Conservation (phyloP, 2,329 filamentous ascomycete genomes). For the Aspergillus fumigatus region DNA sequence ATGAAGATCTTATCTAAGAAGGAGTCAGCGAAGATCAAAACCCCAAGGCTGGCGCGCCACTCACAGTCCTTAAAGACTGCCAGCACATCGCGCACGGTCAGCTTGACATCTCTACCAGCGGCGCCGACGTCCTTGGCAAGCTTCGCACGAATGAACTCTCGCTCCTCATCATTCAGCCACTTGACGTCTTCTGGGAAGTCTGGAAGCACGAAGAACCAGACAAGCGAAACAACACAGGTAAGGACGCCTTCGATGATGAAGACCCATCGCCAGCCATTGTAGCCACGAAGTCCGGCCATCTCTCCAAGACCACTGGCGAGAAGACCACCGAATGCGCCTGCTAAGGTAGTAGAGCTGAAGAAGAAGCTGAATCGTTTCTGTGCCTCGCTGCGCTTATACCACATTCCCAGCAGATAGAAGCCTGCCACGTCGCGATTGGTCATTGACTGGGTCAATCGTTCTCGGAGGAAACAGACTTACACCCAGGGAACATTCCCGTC, state of each 20-base stretch:
- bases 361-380: slow-evolving; percentile 93
- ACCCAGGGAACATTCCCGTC: slow-evolving; percentile 67
- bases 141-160: slow-evolving; percentile 60
- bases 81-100: slow-evolving; percentile 56
- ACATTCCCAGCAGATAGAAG: slow-evolving; percentile 68
- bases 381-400: slow-evolving; percentile 80
- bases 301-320: slow-evolving; percentile 57
- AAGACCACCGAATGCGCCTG: slow-evolving; percentile 60
- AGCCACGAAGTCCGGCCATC: slow-evolving; percentile 54
- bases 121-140: slow-evolving; percentile 65
- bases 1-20: slow-evolving; percentile 59
- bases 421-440: slow-evolving; percentile 16
- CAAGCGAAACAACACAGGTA: slow-evolving; percentile 57
- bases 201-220: slow-evolving; percentile 63
- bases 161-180: slow-evolving; percentile 69
- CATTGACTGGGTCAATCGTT: not conserved
- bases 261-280: slow-evolving; percentile 51
- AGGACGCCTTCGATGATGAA: slow-evolving; percentile 61
- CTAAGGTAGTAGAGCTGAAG: slow-evolving; percentile 67
- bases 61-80: slow-evolving; percentile 64
- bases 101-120: slow-evolving; percentile 58
- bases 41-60: not conserved
- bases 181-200: slow-evolving; percentile 70
- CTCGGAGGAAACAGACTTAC: slow-evolving; percentile 35
- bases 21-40: slow-evolving; percentile 11